A percentile compares a stretch with the other conserved stretches of the same genome.
These are phyloP conservation scores for Cercospora sp. DNA, from an alignment of 2,329 filamentous ascomycete species.

Conservation along the genomic window DNA sequence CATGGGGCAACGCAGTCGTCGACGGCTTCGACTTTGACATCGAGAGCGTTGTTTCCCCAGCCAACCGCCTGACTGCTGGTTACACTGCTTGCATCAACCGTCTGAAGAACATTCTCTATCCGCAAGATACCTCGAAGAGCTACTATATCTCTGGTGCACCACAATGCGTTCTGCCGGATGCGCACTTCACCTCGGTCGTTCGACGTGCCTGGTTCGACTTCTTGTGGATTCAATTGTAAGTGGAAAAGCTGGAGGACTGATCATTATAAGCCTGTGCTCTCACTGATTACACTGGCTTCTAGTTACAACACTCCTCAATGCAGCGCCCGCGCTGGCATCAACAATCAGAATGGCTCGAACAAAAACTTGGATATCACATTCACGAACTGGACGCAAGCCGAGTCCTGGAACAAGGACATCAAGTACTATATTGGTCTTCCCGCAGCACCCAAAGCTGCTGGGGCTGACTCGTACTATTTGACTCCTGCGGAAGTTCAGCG, in stretches of 20 bases:
- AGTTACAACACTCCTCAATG: slow-evolving; percentile 49
- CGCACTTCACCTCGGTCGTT: slow-evolving; percentile 43
- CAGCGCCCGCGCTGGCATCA: slow-evolving; percentile 49
- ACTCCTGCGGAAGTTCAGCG: slow-evolving; percentile 47
- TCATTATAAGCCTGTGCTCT: not conserved
- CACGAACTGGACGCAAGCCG: slow-evolving; percentile 40
- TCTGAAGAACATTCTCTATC: slow-evolving; percentile 46
- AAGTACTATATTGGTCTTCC: slow-evolving; percentile 58
- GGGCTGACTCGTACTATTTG: slow-evolving; percentile 46
- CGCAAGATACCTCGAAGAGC: slow-evolving; percentile 36
- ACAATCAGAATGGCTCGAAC: slow-evolving; percentile 35
- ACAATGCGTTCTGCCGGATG: slow-evolving; percentile 50
- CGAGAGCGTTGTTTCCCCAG: slow-evolving; percentile 39
- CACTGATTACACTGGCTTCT: not conserved
- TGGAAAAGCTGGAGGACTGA: not conserved
- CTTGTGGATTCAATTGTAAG: slow-evolving; percentile 46
- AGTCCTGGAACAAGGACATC: slow-evolving; percentile 45
- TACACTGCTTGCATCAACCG: slow-evolving; percentile 50
- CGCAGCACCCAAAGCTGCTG: slow-evolving; percentile 35
- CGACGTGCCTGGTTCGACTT: slow-evolving; percentile 46
- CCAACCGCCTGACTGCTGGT: slow-evolving; percentile 38
- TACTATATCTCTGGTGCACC: slow-evolving; percentile 55
- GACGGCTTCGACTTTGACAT: slow-evolving; percentile 58
- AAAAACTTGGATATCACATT: slow-evolving; percentile 30
- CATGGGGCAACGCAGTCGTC: slow-evolving; percentile 51